These are phyloP conservation scores for Pueraria montana DNA, from an alignment of 306 rosid species.

Conservation along the genomic window DNA sequence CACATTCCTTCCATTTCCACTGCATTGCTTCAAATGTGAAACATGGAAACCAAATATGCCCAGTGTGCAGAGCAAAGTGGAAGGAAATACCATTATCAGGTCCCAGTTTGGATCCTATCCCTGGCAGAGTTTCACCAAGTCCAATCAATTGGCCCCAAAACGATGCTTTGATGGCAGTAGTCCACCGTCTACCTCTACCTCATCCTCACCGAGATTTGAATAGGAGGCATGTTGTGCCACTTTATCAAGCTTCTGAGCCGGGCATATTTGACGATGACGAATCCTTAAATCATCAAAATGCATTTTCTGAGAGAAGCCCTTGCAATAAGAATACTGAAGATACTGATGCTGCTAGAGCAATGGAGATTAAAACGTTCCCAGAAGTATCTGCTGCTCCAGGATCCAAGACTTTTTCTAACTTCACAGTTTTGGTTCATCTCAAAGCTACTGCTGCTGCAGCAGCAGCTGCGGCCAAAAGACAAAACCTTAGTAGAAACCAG, in stretches of 20 bases:
- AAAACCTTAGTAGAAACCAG: constrained; percentile 59
- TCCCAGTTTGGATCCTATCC: constrained; percentile 67
- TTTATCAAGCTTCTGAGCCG: constrained; percentile 84
- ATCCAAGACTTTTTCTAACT: constrained; percentile 63
- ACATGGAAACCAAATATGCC: constrained; percentile 95
- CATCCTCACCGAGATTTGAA: constrained; percentile 77
- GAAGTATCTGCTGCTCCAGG: constrained; percentile 77
- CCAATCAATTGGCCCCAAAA: constrained; percentile 83
- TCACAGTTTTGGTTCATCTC: constrained; percentile 84
- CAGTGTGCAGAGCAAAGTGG: constrained; percentile 97
- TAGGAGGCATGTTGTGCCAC: constrained; percentile 81
- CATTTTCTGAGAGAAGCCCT: constrained; percentile 55
- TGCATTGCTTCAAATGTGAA: constrained; percentile 90
- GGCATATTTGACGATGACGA: constrained; percentile 88
- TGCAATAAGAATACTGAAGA: constrained; percentile 51
- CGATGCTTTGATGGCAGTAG: constrained; percentile 88
- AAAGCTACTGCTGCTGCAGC: constrained; percentile 84
- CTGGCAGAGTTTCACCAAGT: constrained; percentile 63
- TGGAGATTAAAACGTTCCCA: constrained; percentile 78
- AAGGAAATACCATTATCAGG: constrained; percentile 89
- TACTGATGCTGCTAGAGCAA: constrained; percentile 51
- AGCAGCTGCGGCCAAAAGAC: constrained; percentile 47
- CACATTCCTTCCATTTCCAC: constrained; percentile 97
- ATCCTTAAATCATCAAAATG: constrained; percentile 67
- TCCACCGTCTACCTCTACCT: constrained; percentile 79